Evolutionary conservation across 495 filamentous ascomycete species (phyloP), one percentile per base, ranked within the genome.

Genomic region (Cairneyella variabilis): DNA sequence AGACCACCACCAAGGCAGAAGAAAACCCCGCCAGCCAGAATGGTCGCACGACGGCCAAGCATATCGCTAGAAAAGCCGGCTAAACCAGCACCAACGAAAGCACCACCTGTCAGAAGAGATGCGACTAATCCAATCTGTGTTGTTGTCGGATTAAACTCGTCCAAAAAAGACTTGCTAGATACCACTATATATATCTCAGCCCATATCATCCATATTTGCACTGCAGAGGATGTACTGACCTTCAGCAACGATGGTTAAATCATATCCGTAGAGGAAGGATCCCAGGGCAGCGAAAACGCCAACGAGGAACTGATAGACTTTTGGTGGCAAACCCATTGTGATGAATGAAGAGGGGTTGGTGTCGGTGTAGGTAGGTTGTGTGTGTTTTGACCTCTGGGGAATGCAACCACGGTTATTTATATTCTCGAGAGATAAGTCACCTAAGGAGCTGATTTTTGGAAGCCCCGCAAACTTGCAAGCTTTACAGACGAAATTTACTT

Each of bases 251-350:
- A 6, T 20, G 11, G 36, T 18, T 16, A 23, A 43, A 16, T 54
- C 51, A 40, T 61, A 78, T 56, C 79, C 81, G 62, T 71, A 84
- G 32, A 80, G 71, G 56, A 82, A 76, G 16, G 78, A 81, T 38
- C 79, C 79, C 16, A 83, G 61, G 7, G 78, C 80, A 62, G 80
- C 80, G 62, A 83, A 83, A 43, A 83, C 71, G 64, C 77, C 75
- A n/a, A 82, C 75, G 57, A 83, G 71, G 60, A 82, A 80, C 76
- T 83, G 41, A 16, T 36, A 11, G 8, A 45, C 11, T 18, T n/a
- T 40, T 17, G 37, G 37, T 6, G 37, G 37, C 5, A 40, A 16
- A 9, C 5, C n/a, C 45, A 30, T 40, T 18, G 9, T 17, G 37
- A 40, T n/a, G n/a, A n/a, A n/a, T n/a, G n/a, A n/a, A n/a, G n/a